These are phyloP conservation scores for Saxispiralis lemnorum DNA, from an alignment of 495 filamentous ascomycete genomes.

Conservation along the genomic window DNA sequence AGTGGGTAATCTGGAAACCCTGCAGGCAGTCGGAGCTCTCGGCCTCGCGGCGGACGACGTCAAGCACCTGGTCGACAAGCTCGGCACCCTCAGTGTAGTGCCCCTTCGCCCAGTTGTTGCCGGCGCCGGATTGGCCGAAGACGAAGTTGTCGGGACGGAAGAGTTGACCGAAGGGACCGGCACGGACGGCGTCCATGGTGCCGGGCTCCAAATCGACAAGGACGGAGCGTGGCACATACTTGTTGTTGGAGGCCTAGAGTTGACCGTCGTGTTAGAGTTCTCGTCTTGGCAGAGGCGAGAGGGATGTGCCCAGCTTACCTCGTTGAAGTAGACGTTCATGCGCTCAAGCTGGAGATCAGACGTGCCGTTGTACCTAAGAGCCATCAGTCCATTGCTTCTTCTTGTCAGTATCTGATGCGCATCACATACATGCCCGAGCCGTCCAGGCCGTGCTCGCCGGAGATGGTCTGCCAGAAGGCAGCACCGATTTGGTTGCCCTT, in stretches of 20 bases:
- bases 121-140: slow-evolving; percentile 97
- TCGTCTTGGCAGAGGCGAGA: too few relatives aligned
- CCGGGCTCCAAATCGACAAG: slow-evolving; percentile 97
- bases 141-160: slow-evolving; percentile 99
- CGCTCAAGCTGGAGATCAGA: slow-evolving; percentile 98
- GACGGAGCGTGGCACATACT: slow-evolving; percentile 98
- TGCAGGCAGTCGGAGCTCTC: slow-evolving; percentile 99
- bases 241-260: slow-evolving; percentile 72
- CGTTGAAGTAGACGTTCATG: slow-evolving; percentile 99
- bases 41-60: slow-evolving; percentile 97
- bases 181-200: slow-evolving; percentile 98
- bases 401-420: neutral
- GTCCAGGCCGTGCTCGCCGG: slow-evolving; percentile 97
- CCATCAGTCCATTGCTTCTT: slow-evolving; percentile 13
- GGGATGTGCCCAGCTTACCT: slow-evolving; percentile 40
- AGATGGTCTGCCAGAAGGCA: slow-evolving; percentile 99
- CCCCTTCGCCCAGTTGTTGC: slow-evolving; percentile 99
- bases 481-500: slow-evolving; percentile 99
- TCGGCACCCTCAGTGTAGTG: slow-evolving; percentile 99
- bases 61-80: slow-evolving; percentile 92
- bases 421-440: slow-evolving; percentile 69
- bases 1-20: slow-evolving; percentile 99
- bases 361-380: slow-evolving; percentile 74
- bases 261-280: too few relatives aligned
- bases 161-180: slow-evolving; percentile 95